Conservation (phyloP, 441 rosid species). For the Theobroma grandiflorum region DNA sequence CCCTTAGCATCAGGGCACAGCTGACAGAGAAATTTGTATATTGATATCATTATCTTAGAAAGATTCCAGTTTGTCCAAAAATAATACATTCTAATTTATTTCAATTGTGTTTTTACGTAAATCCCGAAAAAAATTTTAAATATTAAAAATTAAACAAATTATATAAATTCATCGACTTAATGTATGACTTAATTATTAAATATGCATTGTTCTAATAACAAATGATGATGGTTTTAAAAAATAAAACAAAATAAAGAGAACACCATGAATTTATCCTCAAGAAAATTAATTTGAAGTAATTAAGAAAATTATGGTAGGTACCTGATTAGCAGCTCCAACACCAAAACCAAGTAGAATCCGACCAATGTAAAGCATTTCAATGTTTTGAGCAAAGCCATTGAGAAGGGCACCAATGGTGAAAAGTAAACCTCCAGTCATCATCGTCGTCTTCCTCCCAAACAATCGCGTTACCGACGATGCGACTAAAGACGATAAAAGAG, state of each 20-base stretch:
- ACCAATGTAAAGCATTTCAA: background rate
- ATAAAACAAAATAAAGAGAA: background rate
- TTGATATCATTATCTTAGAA: background rate
- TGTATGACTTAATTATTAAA: no score
- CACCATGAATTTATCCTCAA: no score
- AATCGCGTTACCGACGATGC: conserved; percentile 41
- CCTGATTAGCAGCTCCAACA: conserved; percentile 58
- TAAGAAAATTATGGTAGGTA: conserved; percentile 8
- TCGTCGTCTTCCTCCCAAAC: conserved; percentile 65
- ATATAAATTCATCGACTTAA: background rate
- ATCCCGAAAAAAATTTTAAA: no score
- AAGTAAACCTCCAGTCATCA: conserved; percentile 58
- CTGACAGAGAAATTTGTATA: no score
- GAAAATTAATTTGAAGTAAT: background rate
- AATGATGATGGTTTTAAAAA: background rate
- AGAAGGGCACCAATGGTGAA: conserved; percentile 37
- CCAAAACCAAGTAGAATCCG: no score
- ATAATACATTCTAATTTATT: no score
- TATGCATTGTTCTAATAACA: no score
- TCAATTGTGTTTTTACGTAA: no score
- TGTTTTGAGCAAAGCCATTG: background rate
- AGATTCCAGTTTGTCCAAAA: no score
- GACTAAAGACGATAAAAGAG: background rate
- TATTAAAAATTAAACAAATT: background rate
- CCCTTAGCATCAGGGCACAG: no score